Evolutionary conservation across 306 rosid genomes (phyloP), one percentile per base, ranked within the genome.

Genomic region (Delonix regia): DNA sequence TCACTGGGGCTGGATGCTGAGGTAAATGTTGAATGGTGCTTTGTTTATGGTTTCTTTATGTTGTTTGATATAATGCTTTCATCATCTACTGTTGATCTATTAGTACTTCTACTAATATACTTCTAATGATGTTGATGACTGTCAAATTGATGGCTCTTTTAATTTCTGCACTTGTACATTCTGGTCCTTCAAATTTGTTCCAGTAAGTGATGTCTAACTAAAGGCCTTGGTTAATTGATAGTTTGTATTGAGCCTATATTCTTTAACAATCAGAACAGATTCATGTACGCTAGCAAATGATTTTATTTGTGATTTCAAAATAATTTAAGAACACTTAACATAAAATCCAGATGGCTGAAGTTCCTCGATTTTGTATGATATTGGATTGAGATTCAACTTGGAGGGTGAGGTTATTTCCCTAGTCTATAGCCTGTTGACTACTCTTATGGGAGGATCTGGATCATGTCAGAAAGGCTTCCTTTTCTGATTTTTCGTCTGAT

Each of bases 1-100:
- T 87, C 97, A 47, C 79, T 92, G 53, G 98, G 99, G 65, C 86
- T 95, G 61, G 97, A 95, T 57, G 91, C 94, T 34, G 94, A 91
- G 99, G 99, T 95, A 86, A 30, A 62, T 59, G 38, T 7, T 39
- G 15, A 73, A 21, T 44, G 65, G 11, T 66, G 38, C 71, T 69
- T 78, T 47, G 75, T n/a, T 74, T 11, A 36, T 56, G 15, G 28
- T 63, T 56, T 52, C 41, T 47, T 55, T 47, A 22, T 63, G 25
- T 77, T 67, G 34, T 73, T 74, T 49, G 28, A 16, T 42, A 11
- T 57, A 56, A 52, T 68, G 19, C 67, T 47, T 10, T 10, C 48
- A 15, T 77, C 56, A 28, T 67, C 62, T 42, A 16, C 68, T 65
- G 63, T 38, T 34, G 7, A 18, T 38, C 53, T 51, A 42, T 6